Conservation (phyloP, 2,329 filamentous ascomycete genomes). For the Verticillium albo-atrum region DNA sequence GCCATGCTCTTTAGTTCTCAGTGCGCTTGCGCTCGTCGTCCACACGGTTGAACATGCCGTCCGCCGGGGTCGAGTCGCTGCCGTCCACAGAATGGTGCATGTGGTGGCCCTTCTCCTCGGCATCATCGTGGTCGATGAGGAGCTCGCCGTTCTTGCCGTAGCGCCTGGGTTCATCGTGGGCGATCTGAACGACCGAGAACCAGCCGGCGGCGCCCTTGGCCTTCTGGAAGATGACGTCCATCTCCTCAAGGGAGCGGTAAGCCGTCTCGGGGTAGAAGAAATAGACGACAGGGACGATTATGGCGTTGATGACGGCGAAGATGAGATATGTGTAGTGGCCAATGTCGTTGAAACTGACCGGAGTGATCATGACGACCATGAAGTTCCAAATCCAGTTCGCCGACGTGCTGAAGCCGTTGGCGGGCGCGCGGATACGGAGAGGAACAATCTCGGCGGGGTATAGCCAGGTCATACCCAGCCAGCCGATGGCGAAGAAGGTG, state of each 20-base stretch:
- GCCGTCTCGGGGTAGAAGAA: constrained; percentile 64
- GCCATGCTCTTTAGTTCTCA: background rate
- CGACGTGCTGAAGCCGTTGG: constrained; percentile 50
- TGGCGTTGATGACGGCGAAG: constrained; percentile 61
- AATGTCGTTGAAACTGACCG: constrained; percentile 53
- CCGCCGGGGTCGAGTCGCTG: background rate
- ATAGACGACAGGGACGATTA: constrained; percentile 53
- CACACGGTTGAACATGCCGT: background rate
- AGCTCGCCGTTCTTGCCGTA: constrained; percentile 58
- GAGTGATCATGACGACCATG: constrained; percentile 59
- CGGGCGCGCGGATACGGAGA: constrained; percentile 54
- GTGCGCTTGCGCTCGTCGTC: background rate
- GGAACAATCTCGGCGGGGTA: constrained; percentile 59
- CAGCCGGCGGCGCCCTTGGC: constrained; percentile 36
- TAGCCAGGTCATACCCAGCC: constrained; percentile 58
- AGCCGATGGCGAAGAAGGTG: constrained; percentile 55
- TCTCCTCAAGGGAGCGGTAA: constrained; percentile 60
- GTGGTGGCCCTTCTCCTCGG: constrained; percentile 28
- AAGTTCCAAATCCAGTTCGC: constrained; percentile 63
- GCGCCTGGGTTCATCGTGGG: constrained; percentile 43
- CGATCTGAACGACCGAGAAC: constrained; percentile 30
- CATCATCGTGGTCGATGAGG: constrained; percentile 41
- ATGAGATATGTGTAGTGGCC: constrained; percentile 59
- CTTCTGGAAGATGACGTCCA: constrained; percentile 61
- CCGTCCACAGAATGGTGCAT: background rate